Evolutionary conservation across 2,329 filamentous ascomycete species (phyloP), one percentile per base, ranked within the genome.

Genomic region (Harringtonia aguacate): DNA sequence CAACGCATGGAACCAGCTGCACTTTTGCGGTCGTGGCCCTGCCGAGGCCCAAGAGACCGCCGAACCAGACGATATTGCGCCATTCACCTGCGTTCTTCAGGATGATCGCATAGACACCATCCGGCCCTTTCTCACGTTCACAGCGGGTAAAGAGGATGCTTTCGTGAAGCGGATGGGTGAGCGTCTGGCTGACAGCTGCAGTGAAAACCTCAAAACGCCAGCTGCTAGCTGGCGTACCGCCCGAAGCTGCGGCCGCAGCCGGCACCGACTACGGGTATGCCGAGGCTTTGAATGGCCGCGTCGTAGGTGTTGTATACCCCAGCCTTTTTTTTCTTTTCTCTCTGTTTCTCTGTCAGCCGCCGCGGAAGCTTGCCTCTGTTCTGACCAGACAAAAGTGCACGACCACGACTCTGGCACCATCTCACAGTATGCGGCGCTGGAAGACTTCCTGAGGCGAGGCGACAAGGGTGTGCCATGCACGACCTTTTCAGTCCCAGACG

Each of bases 1-100:
- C 59, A 80, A 81, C 53, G 72, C 74, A 43, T 80, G 72, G 72
- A 58, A 60, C 44, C 75, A 80, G 52, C 63, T 79, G 15, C 50
- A 54, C 3, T 70, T 77, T 46, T 36, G 8, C 15, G 12, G 36
- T 1, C 8, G 10, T 12, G 39, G 15, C 2, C 6, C 7, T 4
- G 2, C 31, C 4, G 44, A 31, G 36, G 24, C 47, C 1, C 4
- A 24, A 6, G 33, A 15, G 8, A 48, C 46, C 4, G 39, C 54
- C 2, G 67, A 74, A 34, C 64, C 67, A 4, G 57, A 65, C 5
- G 76, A 79, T 52, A 17, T 75, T 4, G 46, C 46, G 17, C 47
- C 52, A 1, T 78, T 79, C 47, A 58, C 58, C 36, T 61, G 61
- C 40, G 53, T 74, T 7, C 53, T 75, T 4, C 47, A 49, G 14